Evolutionary conservation across 2,329 filamentous ascomycete genomes (phyloP).

Genomic region (Alternaria novae-zelandiae): DNA sequence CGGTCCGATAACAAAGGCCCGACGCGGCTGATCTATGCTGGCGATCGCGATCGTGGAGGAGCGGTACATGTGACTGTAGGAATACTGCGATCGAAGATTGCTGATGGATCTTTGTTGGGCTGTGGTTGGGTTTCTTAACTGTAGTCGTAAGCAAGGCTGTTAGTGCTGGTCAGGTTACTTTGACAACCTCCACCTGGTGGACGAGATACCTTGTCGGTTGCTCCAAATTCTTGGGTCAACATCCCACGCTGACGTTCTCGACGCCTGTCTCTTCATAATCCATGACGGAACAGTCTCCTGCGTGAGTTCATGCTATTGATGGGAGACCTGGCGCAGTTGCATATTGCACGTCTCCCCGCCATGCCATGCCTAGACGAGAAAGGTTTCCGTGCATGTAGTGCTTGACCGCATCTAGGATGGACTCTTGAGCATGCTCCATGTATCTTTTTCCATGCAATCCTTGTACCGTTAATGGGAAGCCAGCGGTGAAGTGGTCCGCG

Average conservation of each 20-base stretch:
- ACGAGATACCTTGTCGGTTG: background rate
- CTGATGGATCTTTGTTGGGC: background rate
- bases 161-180: background rate
- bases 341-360: background rate
- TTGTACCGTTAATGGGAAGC: background rate
- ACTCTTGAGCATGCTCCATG: background rate
- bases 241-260: background rate
- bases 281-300: background rate
- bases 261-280: background rate
- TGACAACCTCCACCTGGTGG: background rate
- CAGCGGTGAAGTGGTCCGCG: background rate
- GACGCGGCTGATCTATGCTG: background rate
- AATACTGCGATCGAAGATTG: constrained; percentile 1
- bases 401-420: background rate
- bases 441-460: background rate
- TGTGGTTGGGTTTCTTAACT: background rate
- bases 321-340: background rate
- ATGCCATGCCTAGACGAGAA: background rate
- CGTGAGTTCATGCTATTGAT: background rate
- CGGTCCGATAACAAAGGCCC: background rate
- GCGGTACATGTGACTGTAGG: background rate
- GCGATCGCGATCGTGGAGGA: background rate
- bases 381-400: background rate
- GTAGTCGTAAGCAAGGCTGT: background rate
- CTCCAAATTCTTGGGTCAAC: background rate